phyloP scores from a whole-genome alignment of 768 basidiomycete genomes.

The Termitomyces sp. region DNA sequence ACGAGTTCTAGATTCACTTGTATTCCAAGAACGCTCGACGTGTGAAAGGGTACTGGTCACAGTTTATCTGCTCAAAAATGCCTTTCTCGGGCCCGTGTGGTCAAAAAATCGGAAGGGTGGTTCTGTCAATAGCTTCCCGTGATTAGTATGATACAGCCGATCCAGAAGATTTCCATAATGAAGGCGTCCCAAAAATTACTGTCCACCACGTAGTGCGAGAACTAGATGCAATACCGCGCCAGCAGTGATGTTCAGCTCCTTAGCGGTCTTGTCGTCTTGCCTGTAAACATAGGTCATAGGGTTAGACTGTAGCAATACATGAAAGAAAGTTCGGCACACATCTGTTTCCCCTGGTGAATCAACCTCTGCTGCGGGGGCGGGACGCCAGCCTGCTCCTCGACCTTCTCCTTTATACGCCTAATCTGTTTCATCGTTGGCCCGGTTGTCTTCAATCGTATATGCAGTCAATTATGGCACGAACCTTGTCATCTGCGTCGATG shows the following conservation, averaged over 20 bases:
- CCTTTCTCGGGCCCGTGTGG: background rate
- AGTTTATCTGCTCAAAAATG: background rate
- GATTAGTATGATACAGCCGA: constrained; percentile 6
- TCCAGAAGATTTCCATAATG: background rate
- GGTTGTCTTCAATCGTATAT: background rate
- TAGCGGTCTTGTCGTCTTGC: constrained; percentile 81
- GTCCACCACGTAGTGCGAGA: constrained; percentile 89
- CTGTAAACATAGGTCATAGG: constrained; percentile 29
- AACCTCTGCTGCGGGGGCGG: constrained; percentile 94
- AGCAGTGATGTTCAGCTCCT: constrained; percentile 76
- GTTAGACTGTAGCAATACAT: background rate
- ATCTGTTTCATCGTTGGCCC: constrained; percentile 47
- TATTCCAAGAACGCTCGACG: background rate
- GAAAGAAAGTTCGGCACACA: constrained; percentile 47
- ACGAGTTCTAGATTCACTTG: background rate
- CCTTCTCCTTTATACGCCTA: constrained; percentile 91
- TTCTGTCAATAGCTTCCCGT: constrained; percentile 1
- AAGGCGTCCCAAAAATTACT: constrained; percentile 26
- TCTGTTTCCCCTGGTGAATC: constrained; percentile 89
- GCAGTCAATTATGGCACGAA: constrained; percentile 21
- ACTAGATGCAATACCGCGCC: constrained; percentile 93
- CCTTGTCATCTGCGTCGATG: constrained; percentile 88
- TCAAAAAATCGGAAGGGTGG: background rate
- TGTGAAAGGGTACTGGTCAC: background rate
- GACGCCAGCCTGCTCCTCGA: constrained; percentile 97